phyloP scores from a whole-genome alignment of 163 green algal genomes.

The Coccomyxa subellipsoidea region DNA sequence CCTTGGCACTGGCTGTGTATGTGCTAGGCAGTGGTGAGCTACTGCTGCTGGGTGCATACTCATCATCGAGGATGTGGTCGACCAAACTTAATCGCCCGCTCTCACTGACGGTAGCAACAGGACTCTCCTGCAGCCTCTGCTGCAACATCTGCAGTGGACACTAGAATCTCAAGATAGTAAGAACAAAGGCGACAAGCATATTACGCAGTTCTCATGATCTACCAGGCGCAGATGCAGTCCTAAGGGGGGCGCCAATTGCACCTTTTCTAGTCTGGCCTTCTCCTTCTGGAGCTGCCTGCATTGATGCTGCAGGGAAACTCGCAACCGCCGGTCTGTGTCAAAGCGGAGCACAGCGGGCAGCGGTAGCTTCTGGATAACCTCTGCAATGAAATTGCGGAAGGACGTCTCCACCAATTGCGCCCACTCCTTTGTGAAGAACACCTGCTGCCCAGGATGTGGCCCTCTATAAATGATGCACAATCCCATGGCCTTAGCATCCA shows the following conservation, averaged over 20 bases:
- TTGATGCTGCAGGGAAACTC: slow-evolving; percentile 17
- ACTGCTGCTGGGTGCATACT: background rate
- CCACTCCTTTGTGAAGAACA: slow-evolving; percentile 60
- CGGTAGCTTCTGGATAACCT: slow-evolving; percentile 42
- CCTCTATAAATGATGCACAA: background rate
- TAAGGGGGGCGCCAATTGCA: background rate
- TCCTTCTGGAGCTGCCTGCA: slow-evolving; percentile 10
- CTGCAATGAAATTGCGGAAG: slow-evolving; percentile 53
- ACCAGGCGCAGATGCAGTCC: too few species aligned
- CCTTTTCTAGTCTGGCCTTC: background rate
- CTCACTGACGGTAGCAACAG: background rate
- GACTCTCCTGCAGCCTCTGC: background rate
- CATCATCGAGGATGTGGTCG: background rate
- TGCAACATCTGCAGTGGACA: background rate
- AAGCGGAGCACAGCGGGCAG: slow-evolving; percentile 57
- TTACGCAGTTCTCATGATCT: too few species aligned
- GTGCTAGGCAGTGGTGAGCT: background rate
- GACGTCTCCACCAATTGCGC: slow-evolving; percentile 34
- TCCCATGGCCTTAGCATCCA: background rate
- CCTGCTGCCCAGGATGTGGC: slow-evolving; percentile 9
- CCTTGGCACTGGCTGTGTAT: background rate
- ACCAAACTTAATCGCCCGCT: background rate
- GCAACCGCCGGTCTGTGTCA: slow-evolving; percentile 36
- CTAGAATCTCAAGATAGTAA: background rate
- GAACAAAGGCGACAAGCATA: too few species aligned